These are phyloP conservation scores for Mucor indicus DNA, from an alignment of 371 early-diverging fungal genomes.

Conservation along the genomic window DNA sequence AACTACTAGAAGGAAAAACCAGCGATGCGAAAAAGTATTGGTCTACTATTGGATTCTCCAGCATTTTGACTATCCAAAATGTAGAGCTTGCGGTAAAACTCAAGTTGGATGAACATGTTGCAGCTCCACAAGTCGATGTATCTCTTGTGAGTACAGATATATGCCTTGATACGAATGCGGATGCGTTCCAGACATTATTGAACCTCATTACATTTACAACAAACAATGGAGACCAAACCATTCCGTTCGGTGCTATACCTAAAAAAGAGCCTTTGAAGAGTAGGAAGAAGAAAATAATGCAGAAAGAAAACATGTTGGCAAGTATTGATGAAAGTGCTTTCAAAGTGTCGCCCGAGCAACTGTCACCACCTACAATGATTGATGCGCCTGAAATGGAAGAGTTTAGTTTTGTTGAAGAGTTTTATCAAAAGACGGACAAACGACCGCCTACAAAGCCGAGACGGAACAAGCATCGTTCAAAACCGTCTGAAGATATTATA, in stretches of 20 bases:
- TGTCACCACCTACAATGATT: slow-evolving; percentile 14
- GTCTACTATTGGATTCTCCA: slow-evolving; percentile 37
- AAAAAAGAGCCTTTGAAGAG: not conserved
- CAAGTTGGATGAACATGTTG: slow-evolving; percentile 28
- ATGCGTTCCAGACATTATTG: slow-evolving; percentile 68
- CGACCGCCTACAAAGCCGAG: slow-evolving; percentile 28
- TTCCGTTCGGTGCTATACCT: not conserved
- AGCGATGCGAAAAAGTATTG: slow-evolving; percentile 34
- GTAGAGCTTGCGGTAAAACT: slow-evolving; percentile 41
- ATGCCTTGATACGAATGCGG: slow-evolving; percentile 64
- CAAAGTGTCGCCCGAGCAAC: slow-evolving; percentile 3
- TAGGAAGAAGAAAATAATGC: not conserved
- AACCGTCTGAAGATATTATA: slow-evolving; percentile 13
- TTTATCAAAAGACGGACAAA: slow-evolving; percentile 19
- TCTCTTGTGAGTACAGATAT: slow-evolving; percentile 23
- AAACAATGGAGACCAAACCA: slow-evolving; percentile 23
- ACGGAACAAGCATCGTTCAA: slow-evolving; percentile 18
- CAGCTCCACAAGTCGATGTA: slow-evolving; percentile 12
- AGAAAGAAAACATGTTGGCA: slow-evolving; percentile 36
- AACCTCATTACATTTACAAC: slow-evolving; percentile 46
- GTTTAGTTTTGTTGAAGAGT: slow-evolving; percentile 55
- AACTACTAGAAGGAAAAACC: slow-evolving; percentile 12
- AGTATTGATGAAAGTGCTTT: slow-evolving; percentile 66
- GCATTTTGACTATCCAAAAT: slow-evolving; percentile 30
- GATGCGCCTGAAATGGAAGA: slow-evolving; percentile 20